Base-by-base conservation (phyloP, 345 rosid genomes). In the Aquilaria yunnanensis region DNA sequence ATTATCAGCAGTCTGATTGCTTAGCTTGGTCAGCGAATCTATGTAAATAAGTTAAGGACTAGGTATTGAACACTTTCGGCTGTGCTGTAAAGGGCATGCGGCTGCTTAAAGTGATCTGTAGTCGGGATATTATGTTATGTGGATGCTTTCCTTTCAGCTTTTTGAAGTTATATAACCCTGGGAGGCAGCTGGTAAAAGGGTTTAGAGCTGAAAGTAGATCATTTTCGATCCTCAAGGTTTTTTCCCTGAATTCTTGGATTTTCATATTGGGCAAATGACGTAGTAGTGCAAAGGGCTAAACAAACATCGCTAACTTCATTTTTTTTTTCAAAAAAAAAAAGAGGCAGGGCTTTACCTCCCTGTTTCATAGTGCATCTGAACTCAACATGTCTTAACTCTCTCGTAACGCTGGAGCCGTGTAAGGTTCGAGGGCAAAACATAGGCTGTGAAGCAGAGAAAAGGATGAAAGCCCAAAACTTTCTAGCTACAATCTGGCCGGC, bases 341-440 rank as follows among this genome's bases (percentile, higher is more conserved):
- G 23, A 16, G 23, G 23, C 68, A 65, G 56, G 32, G 55, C 66
- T 51, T 64, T 46, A 53, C 50, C 23, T 16, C 23, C 23, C 23
- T 16, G 23, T 16, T 16, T 16, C 23, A 16, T 16, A 16, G 23
- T 16, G 23, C 23, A 16, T 16, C 0, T 0, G 23, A 16, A 16
- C 23, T 16, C 23, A 16, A 16, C 23, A 16, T 16, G 23, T 16
- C 23, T 16, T 16, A 16, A 16, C 23, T 16, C 23, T 16, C 23
- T 16, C 23, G 23, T 16, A 16, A 16, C 23, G 23, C 23, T 16
- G 23, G 23, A 16, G 23, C 23, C 23, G 23, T 16, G 23, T 16
- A 16, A 16, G 23, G 23, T 16, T 16, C 23, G 23, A 16, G 23
- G 23, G 23, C 23, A 16, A 16, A 93, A 16, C 23, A 16, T 16